Percentiles rank a stretch among this genome's conserved stretches.
Evolutionary conservation across 371 early-diverging fungal genomes (phyloP).

Genomic region (Polyrhizophydium stewartii): DNA sequence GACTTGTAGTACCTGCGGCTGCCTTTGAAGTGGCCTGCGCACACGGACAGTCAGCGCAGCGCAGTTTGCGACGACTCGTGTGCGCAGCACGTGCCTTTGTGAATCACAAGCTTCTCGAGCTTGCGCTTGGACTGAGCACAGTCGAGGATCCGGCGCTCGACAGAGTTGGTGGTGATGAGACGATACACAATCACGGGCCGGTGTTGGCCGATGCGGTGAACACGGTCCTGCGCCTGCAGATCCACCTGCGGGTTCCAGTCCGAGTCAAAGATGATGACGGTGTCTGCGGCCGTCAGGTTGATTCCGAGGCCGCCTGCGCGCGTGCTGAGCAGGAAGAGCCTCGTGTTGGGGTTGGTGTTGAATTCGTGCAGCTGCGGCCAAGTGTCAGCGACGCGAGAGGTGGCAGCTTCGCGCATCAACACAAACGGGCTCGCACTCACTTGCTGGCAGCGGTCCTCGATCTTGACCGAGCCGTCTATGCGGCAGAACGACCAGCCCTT

Average conservation of each 20-base stretch:
- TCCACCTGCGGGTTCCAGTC: slow-evolving; percentile 97
- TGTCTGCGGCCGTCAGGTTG: slow-evolving; percentile 82
- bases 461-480: slow-evolving; percentile 86
- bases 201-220: slow-evolving; percentile 98
- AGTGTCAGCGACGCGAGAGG: neutral
- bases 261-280: slow-evolving; percentile 92
- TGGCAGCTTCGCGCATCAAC: neutral
- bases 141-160: slow-evolving; percentile 95
- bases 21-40: slow-evolving; percentile 52
- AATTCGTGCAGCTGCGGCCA: slow-evolving; percentile 43
- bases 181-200: slow-evolving; percentile 96
- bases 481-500: slow-evolving; percentile 83
- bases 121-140: slow-evolving; percentile 91
- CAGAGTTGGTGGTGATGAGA: slow-evolving; percentile 84
- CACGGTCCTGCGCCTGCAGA: slow-evolving; percentile 85
- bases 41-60: slow-evolving; percentile 20
- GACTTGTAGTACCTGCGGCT: slow-evolving; percentile 19
- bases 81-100: slow-evolving; percentile 58
- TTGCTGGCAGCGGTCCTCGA: slow-evolving; percentile 73
- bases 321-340: slow-evolving; percentile 93
- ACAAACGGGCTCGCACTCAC: slow-evolving; percentile 36
- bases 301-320: slow-evolving; percentile 80
- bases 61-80: slow-evolving; percentile 19
- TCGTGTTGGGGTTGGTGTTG: slow-evolving; percentile 52
- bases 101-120: slow-evolving; percentile 96